Percentiles rank a stretch among this genome's conserved stretches.
Conservation (phyloP, 1,284 basidiomycete species). For the Rhizoctonia solani region DNA sequence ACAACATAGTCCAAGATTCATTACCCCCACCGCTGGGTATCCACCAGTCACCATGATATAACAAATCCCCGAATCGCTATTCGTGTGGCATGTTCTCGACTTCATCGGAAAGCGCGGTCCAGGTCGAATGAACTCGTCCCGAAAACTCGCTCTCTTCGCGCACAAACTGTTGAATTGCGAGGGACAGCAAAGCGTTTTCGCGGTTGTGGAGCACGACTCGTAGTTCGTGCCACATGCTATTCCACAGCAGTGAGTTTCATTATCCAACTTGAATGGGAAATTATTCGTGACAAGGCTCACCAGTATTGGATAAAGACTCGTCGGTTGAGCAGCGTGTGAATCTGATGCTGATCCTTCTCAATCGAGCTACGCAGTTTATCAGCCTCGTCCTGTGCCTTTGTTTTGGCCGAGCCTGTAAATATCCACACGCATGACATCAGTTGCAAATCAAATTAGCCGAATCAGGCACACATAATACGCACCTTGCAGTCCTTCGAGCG, state of each 20-base stretch:
- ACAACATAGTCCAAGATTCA: too few species aligned
- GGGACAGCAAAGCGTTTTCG: slow-evolving; percentile 79
- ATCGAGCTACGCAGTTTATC: slow-evolving; percentile 70
- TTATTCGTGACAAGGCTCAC: slow-evolving; percentile 51
- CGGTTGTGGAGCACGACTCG: slow-evolving; percentile 85
- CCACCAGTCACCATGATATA: neutral
- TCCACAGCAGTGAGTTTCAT: neutral
- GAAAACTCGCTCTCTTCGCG: slow-evolving; percentile 70
- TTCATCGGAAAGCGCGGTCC: slow-evolving; percentile 70
- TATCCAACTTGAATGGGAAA: slow-evolving; percentile 6
- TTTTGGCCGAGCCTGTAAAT: slow-evolving; percentile 1
- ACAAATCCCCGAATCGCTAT: slow-evolving; percentile 53
- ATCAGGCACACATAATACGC: neutral
- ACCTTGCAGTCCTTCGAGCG: slow-evolving; percentile 68
- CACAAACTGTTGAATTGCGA: slow-evolving; percentile 71
- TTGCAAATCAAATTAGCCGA: too few species aligned
- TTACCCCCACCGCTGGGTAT: too few species aligned
- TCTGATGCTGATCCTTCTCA: slow-evolving; percentile 76
- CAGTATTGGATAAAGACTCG: slow-evolving; percentile 83
- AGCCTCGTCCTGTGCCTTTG: slow-evolving; percentile 61
- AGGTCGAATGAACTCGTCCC: slow-evolving; percentile 65
- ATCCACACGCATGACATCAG: too few species aligned
- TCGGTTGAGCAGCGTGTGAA: slow-evolving; percentile 68
- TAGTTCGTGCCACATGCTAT: slow-evolving; percentile 89
- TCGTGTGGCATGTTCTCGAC: slow-evolving; percentile 84